These are phyloP conservation scores for Fusarium pseudograminearum DNA, from an alignment of 2,329 filamentous ascomycete species.

Conservation along the genomic window DNA sequence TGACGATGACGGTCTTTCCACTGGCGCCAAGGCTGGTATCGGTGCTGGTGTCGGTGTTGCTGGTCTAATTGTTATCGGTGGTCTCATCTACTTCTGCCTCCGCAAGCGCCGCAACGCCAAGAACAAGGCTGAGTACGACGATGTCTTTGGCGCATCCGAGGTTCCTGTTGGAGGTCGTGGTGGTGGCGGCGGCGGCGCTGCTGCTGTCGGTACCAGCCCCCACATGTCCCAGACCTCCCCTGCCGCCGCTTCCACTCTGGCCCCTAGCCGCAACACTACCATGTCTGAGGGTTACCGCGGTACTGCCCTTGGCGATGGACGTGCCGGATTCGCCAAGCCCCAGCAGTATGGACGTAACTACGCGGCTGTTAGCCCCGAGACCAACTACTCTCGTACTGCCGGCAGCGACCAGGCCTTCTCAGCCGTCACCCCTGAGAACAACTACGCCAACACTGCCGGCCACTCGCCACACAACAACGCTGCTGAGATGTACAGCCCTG, in stretches of 20 bases:
- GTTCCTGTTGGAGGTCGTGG: slow-evolving; percentile 56
- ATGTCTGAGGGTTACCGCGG: slow-evolving; percentile 55
- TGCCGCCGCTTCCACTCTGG: slow-evolving; percentile 44
- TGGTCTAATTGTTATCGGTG: slow-evolving; percentile 51
- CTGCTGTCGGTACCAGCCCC: slow-evolving; percentile 35
- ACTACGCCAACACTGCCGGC: slow-evolving; percentile 43
- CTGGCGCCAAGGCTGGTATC: slow-evolving; percentile 60
- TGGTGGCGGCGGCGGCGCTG: slow-evolving; percentile 31
- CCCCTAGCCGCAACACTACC: slow-evolving; percentile 45
- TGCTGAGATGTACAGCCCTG: slow-evolving; percentile 44
- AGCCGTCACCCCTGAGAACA: slow-evolving; percentile 40
- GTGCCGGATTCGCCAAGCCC: slow-evolving; percentile 56
- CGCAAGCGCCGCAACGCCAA: slow-evolving; percentile 49
- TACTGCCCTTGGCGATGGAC: slow-evolving; percentile 55
- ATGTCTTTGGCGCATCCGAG: slow-evolving; percentile 58
- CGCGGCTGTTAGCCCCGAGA: slow-evolving; percentile 46
- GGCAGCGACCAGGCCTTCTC: slow-evolving; percentile 31
- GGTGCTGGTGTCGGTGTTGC: slow-evolving; percentile 56
- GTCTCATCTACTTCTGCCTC: slow-evolving; percentile 49
- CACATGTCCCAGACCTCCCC: slow-evolving; percentile 51
- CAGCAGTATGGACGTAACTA: slow-evolving; percentile 51
- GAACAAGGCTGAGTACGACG: slow-evolving; percentile 54
- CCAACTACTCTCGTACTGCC: slow-evolving; percentile 36
- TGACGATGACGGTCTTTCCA: slow-evolving; percentile 51
- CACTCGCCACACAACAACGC: slow-evolving; percentile 36